Evolutionary conservation across 371 early-diverging fungal genomes (phyloP), one percentile per base, ranked within the genome.

Genomic region (Mucor saturninus): DNA sequence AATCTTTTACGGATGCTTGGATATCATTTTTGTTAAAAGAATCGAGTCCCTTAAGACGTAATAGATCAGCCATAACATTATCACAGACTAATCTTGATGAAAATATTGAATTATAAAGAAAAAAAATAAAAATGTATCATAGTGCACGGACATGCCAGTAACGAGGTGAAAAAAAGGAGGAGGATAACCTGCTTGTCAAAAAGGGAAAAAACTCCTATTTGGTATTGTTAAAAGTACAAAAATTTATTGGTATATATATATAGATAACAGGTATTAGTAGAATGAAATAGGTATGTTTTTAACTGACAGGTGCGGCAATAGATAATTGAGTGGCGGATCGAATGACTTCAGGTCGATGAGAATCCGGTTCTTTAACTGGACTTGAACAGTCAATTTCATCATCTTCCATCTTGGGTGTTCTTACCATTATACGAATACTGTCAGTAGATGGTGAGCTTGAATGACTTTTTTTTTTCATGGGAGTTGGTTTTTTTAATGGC

Each of bases 1-100:
- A 76, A 76, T 92, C 90, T 59, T 92, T 94, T 63, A 89, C 91
- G 28, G 94, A 94, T 66, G 87, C 91, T 61, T 94, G 95, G 95
- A 93, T 94, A 40, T 89, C 91, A 10, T 94, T 91, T 72, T 73
- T 94, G 62, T 77, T 89, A 21, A 88, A 88, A 37, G 91, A 91
- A 61, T 87, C 90, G 0, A 83, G 69, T 26, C 70, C 70, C 5
- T 56, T 70, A 46, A 54, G 70, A 32, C 58, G 70, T 50, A 70
- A 70, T 46, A 48, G 65, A 43, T 70, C 70, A 5, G 60, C 59
- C 4, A 59, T 59, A 4, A 51, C 62, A 38, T 62, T 70, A 51
- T 57, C 69, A 31, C 15, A 46, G 32, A 49, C 45, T 30, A 68
- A 53, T 13, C 31, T 59, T 11, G 59, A 53, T n/a, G 64, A 63